These are phyloP conservation scores for Vitis rotundifolia DNA, from an alignment of 164 flowering plant genomes.

Conservation along the genomic window DNA sequence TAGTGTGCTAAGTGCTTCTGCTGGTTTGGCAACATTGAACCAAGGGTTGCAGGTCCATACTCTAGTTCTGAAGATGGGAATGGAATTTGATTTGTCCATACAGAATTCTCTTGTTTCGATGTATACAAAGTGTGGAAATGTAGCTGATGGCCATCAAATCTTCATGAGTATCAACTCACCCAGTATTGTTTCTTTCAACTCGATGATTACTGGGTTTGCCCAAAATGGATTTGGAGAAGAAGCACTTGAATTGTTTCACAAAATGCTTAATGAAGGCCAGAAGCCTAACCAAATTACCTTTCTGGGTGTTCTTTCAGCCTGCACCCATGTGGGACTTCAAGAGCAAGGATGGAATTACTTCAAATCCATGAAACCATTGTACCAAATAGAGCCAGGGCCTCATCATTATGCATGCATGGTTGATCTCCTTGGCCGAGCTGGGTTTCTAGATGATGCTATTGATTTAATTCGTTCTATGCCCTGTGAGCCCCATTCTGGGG, in stretches of 20 bases:
- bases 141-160: constrained; percentile 3
- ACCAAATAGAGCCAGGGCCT: constrained; percentile 12
- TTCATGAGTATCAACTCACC: not conserved
- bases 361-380: constrained; percentile 1
- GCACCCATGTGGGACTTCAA: constrained; percentile 17
- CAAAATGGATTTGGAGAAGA: constrained; percentile 20
- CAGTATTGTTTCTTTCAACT: constrained; percentile 5
- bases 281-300: constrained; percentile 13
- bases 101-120: constrained; percentile 13
- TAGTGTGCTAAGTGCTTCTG: constrained; percentile 17
- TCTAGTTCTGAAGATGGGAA: not conserved
- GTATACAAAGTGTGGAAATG: constrained; percentile 13
- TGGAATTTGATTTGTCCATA: constrained; percentile 11
- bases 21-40: constrained; percentile 8
- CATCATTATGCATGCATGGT: constrained; percentile 26
- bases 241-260: constrained; percentile 9
- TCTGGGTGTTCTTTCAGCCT: constrained; percentile 17
- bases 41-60: constrained; percentile 15
- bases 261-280: constrained; percentile 1
- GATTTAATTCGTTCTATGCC: constrained; percentile 18
- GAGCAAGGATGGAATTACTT: constrained; percentile 14
- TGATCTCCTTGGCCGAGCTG: constrained; percentile 22
- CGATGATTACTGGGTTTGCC: constrained; percentile 15
- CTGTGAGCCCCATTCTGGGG: constrained; percentile 13
- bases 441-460: constrained; percentile 19